Evolutionary conservation across 768 basidiomycete species (phyloP), one percentile per base, ranked within the genome.

Genomic region (Leccinellum luteum): DNA sequence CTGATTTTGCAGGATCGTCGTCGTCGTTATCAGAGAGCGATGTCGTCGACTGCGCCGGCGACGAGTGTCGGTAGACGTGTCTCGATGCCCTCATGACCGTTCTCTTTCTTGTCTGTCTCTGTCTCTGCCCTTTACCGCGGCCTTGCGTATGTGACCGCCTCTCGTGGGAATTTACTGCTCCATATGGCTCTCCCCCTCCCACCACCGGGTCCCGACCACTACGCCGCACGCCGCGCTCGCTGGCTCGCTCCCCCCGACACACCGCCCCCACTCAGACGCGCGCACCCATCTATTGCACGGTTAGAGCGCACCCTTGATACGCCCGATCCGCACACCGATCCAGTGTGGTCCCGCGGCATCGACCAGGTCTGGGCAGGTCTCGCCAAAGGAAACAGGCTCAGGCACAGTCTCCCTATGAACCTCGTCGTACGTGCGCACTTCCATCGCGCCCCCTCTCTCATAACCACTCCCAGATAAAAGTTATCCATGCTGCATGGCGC

Each of bases 11-110:
- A 35, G 80, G 82, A 68, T 87, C 85, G 67, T 88, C 85, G 61
- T 81, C 80, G 69, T 87, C 84, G 61, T 85, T 83, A 73, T 89
- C 89, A 32, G 89, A 90, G 60, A 90, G 78, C 17, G 90, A 90
- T n/a, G 86, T 89, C 9, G 80, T 83, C 5, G 89, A 90, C 62
- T 87, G 86, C n/a, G 83, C 78, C 1, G 74, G 81, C 65, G 77
- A 87, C 74, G 66, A 76, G 56, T 67, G 66, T 45, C 69, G 58
- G 64, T 75, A 77, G 19, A 66, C 75, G 63, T 73, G 69, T 55
- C 73, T 66, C 59, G 74, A 63, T 57, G 73, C 63, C 57, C 72
- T 62, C 60, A 69, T 64, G 63, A 45, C 51, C 49, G 52, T 30
- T n/a, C 15, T 43, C 41, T 43, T 43, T 43, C n/a, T 43, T 21